Evolutionary conservation across 441 rosid species (phyloP), one percentile per base, ranked within the genome.

Genomic region (Geranium incanum): DNA sequence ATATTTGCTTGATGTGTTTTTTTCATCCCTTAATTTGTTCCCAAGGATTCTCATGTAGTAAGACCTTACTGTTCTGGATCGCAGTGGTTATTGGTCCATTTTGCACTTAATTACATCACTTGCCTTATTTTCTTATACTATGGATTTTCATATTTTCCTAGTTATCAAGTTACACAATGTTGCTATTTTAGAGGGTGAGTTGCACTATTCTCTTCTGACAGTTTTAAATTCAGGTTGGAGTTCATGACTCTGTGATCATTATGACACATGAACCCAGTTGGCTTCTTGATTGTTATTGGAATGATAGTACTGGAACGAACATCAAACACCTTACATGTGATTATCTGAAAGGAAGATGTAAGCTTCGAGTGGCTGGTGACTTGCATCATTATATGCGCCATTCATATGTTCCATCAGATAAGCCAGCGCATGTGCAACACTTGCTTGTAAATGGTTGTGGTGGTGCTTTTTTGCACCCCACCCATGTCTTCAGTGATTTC

Each of bases 211-310:
- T 60, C 23, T 62, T 63, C 67, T 63, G 38, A 23, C 65, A 64
- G 1, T 13, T 15, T 73, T 45, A 33, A 3, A 45, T 84, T 72
- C 80, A 95, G 99, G 88, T 95, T 71, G 88, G 88, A 70, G 84
- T 83, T 68, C 78, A 82, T 75, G 98, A 95, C 81, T 86, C 87
- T 19, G 96, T 95, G 78, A 87, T 95, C 78, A 74, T 92, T 64
- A 85, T 95, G 78, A 95, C 99, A 0, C 99, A 95, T 77, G 98
- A 95, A 84, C 99, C 99, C 63, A 87, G 78, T 78, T 95, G 99
- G 99, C 95, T 95, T 80, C 92, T 91, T 75, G 99, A 95, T 88
- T 92, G 92, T 92, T 95, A 95, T 75, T 92, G 97, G 96, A 84
- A 81, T 75, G 75, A 74, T 63, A 84, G 81, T 68, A 86, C 98